Conservation (phyloP, 2,329 filamentous ascomycete genomes). For the Gnomoniopsis smithogilvyi region DNA sequence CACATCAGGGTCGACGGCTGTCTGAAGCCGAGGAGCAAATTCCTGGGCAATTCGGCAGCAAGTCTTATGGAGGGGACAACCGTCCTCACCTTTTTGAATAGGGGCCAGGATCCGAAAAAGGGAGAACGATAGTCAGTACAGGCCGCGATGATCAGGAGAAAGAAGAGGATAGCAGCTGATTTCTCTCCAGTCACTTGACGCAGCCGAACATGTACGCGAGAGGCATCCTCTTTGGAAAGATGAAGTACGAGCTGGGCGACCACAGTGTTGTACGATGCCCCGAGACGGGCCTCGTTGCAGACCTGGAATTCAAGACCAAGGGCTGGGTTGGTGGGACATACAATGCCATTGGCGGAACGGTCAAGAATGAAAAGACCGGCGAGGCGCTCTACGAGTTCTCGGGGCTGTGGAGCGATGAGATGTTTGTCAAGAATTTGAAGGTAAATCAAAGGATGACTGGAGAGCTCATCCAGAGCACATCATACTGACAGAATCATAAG, state of each 20-base stretch:
- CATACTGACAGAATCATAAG: constrained; percentile 39
- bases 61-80: constrained; percentile 98
- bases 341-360: constrained; percentile 88
- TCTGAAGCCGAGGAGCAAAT: constrained; percentile 90
- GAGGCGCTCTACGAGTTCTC: constrained; percentile 89
- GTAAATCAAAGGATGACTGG: constrained; percentile 44
- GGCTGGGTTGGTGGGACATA: constrained; percentile 96
- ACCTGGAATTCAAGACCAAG: constrained; percentile 98
- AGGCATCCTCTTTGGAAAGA: constrained; percentile 95
- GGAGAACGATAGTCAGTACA: constrained; percentile 77
- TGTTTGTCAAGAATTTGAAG: constrained; percentile 81
- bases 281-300: constrained; percentile 79
- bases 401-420: constrained; percentile 91
- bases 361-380: constrained; percentile 83
- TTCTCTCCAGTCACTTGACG: constrained; percentile 70
- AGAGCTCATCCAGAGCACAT: too few species aligned
- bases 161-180: constrained; percentile 15
- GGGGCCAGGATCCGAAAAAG: constrained; percentile 59
- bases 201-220: constrained; percentile 99
- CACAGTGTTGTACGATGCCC: constrained; percentile 92
- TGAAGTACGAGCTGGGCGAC: constrained; percentile 98
- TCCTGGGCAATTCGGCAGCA: constrained; percentile 93
- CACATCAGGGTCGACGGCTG: constrained; percentile 94
- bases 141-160: constrained; percentile 30
- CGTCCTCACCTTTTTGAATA: constrained; percentile 77